phyloP scores from a whole-genome alignment of 345 rosid genomes.

The Eucalyptus cloeziana region DNA sequence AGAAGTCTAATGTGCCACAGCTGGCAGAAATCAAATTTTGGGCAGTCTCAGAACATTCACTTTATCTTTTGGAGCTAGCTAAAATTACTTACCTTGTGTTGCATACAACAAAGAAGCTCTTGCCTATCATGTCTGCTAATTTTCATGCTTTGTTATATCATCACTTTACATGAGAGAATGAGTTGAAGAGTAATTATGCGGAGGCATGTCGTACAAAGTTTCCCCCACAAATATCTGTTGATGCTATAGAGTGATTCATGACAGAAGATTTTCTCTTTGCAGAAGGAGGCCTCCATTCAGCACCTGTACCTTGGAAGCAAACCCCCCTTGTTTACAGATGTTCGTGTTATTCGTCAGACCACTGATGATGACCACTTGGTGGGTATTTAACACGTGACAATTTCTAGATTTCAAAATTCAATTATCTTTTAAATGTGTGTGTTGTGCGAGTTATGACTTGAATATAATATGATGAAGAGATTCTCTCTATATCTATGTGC shows the following conservation, averaged over 20 bases:
- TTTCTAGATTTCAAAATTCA: background rate
- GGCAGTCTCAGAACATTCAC: background rate
- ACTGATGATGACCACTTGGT: conserved; percentile 90
- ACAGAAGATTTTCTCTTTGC: conserved; percentile 1
- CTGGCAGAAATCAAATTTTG: background rate
- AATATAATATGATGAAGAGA: background rate
- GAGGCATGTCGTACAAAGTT: background rate
- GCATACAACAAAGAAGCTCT: background rate
- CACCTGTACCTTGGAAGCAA: conserved; percentile 83
- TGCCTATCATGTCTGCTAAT: background rate
- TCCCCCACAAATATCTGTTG: background rate
- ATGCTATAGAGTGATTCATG: background rate
- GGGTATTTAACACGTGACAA: background rate
- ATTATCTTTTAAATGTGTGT: background rate
- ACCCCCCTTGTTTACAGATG: conserved; percentile 74
- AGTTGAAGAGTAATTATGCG: background rate
- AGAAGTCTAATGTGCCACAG: background rate
- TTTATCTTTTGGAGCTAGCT: background rate
- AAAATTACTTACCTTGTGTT: background rate
- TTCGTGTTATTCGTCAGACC: conserved; percentile 56
- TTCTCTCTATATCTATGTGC: background rate
- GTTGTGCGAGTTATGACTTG: background rate
- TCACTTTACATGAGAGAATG: background rate
- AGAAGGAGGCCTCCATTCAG: conserved; percentile 70
- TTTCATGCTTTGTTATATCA: background rate